Conservation (phyloP, 2,329 filamentous ascomycete genomes). For the Aureobasidium subglaciale region DNA sequence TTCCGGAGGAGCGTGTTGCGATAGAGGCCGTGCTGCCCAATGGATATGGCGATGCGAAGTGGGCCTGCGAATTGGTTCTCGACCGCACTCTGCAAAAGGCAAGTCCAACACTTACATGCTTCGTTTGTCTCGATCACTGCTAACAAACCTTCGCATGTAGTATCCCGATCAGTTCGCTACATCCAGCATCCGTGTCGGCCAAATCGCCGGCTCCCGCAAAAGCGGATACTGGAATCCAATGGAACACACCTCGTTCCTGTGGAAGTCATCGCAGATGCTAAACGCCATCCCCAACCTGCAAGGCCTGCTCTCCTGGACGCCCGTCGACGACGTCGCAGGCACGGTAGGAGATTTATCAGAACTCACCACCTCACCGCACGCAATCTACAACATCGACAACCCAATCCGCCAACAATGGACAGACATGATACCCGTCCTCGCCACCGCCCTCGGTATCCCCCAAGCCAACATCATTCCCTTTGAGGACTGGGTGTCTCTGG, state of each 20-base stretch:
- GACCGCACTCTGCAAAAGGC: slow-evolving; percentile 43
- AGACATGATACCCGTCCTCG: slow-evolving; percentile 31
- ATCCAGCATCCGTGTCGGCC: slow-evolving; percentile 42
- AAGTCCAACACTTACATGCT: no score
- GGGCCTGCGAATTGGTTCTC: slow-evolving; percentile 44
- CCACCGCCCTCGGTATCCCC: slow-evolving; percentile 29
- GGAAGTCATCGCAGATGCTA: slow-evolving; percentile 45
- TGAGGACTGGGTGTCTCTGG: slow-evolving; percentile 34
- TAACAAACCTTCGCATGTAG: no score
- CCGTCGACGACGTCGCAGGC: slow-evolving; percentile 38
- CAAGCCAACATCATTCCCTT: slow-evolving; percentile 31
- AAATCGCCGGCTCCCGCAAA: slow-evolving; percentile 45
- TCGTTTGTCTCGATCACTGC: no score
- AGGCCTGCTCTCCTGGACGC: slow-evolving; percentile 39
- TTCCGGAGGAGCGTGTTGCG: slow-evolving; percentile 39
- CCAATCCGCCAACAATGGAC: slow-evolving; percentile 37
- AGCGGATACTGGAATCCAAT: slow-evolving; percentile 50
- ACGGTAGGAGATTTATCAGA: slow-evolving; percentile 31
- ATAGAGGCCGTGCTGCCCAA: slow-evolving; percentile 37
- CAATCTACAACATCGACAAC: slow-evolving; percentile 42
- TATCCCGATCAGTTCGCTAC: slow-evolving; percentile 38
- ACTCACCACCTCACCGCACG: slow-evolving; percentile 20
- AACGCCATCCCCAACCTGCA: slow-evolving; percentile 36
- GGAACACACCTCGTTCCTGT: slow-evolving; percentile 45
- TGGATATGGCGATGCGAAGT: slow-evolving; percentile 50